These are phyloP conservation scores for Ustanciosporium gigantosporum DNA, from an alignment of 1,284 basidiomycete genomes.

Conservation along the genomic window DNA sequence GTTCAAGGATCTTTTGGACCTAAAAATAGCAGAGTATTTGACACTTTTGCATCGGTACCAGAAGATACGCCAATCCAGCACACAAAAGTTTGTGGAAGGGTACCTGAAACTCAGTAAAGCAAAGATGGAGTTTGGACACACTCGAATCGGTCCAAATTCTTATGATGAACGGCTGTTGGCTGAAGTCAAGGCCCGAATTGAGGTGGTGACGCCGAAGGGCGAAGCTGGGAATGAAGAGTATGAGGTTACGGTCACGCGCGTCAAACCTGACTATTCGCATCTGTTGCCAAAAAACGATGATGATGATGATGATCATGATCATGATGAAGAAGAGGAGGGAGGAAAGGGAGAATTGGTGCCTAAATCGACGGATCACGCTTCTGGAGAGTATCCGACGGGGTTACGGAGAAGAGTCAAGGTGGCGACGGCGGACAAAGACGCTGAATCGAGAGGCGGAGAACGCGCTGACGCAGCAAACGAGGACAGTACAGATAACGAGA, in stretches of 20 bases:
- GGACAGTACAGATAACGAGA: too few relatives aligned
- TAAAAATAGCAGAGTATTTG: slow-evolving; percentile 31
- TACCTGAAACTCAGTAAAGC: slow-evolving; percentile 37
- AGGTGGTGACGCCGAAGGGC: too few relatives aligned
- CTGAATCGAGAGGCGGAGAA: too few relatives aligned
- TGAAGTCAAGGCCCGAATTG: slow-evolving; percentile 3
- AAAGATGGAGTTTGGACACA: slow-evolving; percentile 38
- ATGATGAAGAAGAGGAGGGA: background rate
- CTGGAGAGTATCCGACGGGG: too few relatives aligned
- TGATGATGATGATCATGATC: background rate
- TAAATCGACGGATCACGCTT: too few relatives aligned
- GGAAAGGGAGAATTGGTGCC: background rate
- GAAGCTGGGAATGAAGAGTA: too few relatives aligned
- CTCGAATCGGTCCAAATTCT: slow-evolving; percentile 26
- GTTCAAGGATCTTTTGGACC: slow-evolving; percentile 6
- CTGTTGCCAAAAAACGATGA: background rate
- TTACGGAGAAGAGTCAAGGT: background rate
- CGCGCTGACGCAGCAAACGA: too few relatives aligned
- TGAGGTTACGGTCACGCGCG: background rate
- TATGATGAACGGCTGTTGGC: slow-evolving; percentile 37
- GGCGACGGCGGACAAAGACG: background rate
- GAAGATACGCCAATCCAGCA: background rate
- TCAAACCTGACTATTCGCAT: background rate
- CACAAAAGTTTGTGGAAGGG: slow-evolving; percentile 11
- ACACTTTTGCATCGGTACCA: slow-evolving; percentile 39